phyloP scores from a whole-genome alignment of 495 filamentous ascomycete species.

The Penicillium macrosclerotiorum region DNA sequence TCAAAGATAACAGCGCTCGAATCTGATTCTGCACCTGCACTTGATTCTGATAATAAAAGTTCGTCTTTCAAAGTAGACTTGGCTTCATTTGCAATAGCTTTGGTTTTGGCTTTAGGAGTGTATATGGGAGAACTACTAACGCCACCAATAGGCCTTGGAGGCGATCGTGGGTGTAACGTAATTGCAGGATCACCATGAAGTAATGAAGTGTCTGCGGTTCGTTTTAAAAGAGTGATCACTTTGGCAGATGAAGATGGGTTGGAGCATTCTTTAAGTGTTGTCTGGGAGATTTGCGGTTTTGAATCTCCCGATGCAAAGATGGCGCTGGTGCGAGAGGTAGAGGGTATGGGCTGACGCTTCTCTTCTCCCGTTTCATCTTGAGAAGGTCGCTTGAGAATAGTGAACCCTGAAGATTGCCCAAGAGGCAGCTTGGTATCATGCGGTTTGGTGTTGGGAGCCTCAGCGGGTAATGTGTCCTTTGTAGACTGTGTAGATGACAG shows the following conservation, averaged over 20 bases:
- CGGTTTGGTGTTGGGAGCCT: background rate
- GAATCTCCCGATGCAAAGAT: background rate
- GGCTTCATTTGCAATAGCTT: background rate
- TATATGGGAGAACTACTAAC: conserved; percentile 4
- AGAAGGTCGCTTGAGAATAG: conserved; percentile 19
- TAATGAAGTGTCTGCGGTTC: background rate
- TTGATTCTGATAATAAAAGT: conserved; percentile 29
- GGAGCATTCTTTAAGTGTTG: background rate
- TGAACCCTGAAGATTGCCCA: background rate
- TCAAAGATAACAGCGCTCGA: conserved; percentile 34
- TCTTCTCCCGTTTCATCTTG: background rate
- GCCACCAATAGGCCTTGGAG: conserved; percentile 9
- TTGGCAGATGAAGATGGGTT: background rate
- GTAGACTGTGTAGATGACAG: conserved; percentile 2
- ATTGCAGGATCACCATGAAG: background rate
- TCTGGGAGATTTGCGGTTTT: background rate
- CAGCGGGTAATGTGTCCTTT: background rate
- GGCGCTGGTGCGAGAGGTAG: background rate
- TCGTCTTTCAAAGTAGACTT: conserved; percentile 6
- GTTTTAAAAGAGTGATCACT: conserved; percentile 10
- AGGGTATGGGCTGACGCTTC: too few relatives aligned
- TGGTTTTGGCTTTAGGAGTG: conserved; percentile 8
- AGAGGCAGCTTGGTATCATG: background rate
- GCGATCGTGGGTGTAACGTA: conserved; percentile 4
- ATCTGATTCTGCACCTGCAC: conserved; percentile 35